Percentiles rank a stretch among this genome's conserved stretches.
Evolutionary conservation across 805 yeast species (phyloP).

Genomic region (Pichia kluyveri): DNA sequence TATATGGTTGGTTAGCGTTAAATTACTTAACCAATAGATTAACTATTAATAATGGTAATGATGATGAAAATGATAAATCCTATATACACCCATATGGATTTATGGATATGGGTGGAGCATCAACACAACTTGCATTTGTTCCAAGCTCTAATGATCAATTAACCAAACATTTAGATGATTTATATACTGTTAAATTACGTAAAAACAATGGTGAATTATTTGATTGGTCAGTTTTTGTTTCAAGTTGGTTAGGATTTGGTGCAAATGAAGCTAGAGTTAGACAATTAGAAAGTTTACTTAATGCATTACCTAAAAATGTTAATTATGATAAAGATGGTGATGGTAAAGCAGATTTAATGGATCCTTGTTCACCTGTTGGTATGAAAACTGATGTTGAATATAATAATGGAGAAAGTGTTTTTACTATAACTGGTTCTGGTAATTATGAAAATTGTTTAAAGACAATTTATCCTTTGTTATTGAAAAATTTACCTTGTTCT

Average conservation of each 20-base stretch:
- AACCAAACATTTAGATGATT: slow-evolving; percentile 60
- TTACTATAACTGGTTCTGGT: slow-evolving; percentile 65
- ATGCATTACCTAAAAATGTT: slow-evolving; percentile 35
- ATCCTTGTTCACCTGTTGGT: slow-evolving; percentile 77
- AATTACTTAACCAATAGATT: slow-evolving; percentile 72
- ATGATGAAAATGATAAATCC: slow-evolving; percentile 7
- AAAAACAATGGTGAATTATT: slow-evolving; percentile 63
- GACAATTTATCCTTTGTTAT: slow-evolving; percentile 64
- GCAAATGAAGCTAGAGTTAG: slow-evolving; percentile 87
- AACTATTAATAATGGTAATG: slow-evolving; percentile 32
- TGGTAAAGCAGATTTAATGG: slow-evolving; percentile 41
- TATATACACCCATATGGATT: slow-evolving; percentile 60
- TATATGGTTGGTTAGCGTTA: slow-evolving; percentile 91
- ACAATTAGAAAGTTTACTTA: slow-evolving; percentile 48
- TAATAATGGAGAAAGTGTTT: slow-evolving; percentile 31
- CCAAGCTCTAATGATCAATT: slow-evolving; percentile 60
- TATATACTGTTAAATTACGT: slow-evolving; percentile 56
- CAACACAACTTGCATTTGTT: slow-evolving; percentile 90
- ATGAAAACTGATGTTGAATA: slow-evolving; percentile 39
- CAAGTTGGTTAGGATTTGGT: slow-evolving; percentile 97
- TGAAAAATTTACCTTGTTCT: slow-evolving; percentile 72
- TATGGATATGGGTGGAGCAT: slow-evolving; percentile 99
- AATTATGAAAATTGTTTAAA: slow-evolving; percentile 65
- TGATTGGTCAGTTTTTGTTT: slow-evolving; percentile 81
- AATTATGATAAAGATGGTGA: slow-evolving; percentile 39